Evolutionary conservation across 2,329 filamentous ascomycete species (phyloP), one percentile per base, ranked within the genome.

Genomic region (Aspergillus calidoustus): DNA sequence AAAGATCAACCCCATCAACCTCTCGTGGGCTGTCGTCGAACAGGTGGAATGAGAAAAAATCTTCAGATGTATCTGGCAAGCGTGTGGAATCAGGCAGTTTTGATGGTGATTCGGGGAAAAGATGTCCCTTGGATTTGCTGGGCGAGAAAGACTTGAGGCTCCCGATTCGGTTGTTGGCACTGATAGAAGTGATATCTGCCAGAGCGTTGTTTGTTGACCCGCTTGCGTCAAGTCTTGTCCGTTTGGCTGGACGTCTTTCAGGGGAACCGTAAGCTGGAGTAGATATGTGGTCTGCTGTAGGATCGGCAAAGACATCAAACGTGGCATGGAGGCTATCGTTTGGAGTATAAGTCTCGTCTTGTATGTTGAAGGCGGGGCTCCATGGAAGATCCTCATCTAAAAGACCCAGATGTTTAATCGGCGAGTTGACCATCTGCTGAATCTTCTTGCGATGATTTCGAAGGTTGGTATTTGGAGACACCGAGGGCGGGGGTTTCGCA

Each of bases 401-500:
- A 7, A 81, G 68, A 6, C 79, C 80, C 28, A 80, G 66, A 55
- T 77, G 75, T 63, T 81, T 81, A 54, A 87, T 81, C 4, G 92
- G 92, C 5, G 92, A 95, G 60, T 92, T 91, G 49, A 96, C 87
- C 82, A 97, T 87, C 67, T 91, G 86, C 62, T 86, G 85, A 65
- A 98, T 92, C 67, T 88, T 89, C 71, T 94, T 89, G 58, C 94
- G 91, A 74, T 98, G 95, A 67, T 95, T 88, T 61, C 90, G 89
- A 22, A 98, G 84, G 72, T 96, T 97, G 9, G 94, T 97, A 73
- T 95, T 96, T 2, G 95, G 94, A 15, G 94, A 98, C 19, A 92
- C 89, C 0, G 94, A 97, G 57, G 91, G 83, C 4, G 87, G 91
- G 31, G 87, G 85, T 59, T 85, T 83, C 17, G 81, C 79, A 43